These are phyloP conservation scores for Xylariaceae sp. DNA, from an alignment of 2,329 filamentous ascomycete species.

Conservation along the genomic window DNA sequence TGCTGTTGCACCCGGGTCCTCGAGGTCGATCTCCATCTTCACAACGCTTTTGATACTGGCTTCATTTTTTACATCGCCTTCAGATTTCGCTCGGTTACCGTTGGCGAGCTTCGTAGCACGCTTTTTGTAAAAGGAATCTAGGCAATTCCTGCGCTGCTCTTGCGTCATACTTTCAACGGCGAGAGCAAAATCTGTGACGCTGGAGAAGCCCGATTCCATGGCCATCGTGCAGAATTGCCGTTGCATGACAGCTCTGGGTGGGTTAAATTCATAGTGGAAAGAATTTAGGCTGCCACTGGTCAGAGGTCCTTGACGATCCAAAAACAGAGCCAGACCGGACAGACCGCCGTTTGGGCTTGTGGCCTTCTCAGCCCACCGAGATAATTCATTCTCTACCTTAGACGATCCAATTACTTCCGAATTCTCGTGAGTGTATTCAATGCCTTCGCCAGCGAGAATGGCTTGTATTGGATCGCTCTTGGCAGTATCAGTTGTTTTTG, in stretches of 20 bases:
- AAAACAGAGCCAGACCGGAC: slow-evolving; percentile 63
- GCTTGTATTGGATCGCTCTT: slow-evolving; percentile 81
- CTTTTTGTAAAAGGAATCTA: slow-evolving; percentile 79
- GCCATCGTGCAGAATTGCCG: slow-evolving; percentile 95
- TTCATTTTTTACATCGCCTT: slow-evolving; percentile 7
- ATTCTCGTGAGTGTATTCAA: slow-evolving; percentile 96
- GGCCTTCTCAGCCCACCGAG: slow-evolving; percentile 72
- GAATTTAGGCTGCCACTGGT: slow-evolving; percentile 29
- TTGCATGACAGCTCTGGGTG: slow-evolving; percentile 73
- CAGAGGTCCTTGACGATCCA: slow-evolving; percentile 51
- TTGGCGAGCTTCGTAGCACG: slow-evolving; percentile 61
- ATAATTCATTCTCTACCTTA: slow-evolving; percentile 87
- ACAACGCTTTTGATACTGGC: not conserved
- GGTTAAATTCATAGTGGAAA: slow-evolving; percentile 65
- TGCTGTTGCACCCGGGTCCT: not conserved
- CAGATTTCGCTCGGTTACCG: not conserved
- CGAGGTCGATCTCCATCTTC: slow-evolving; percentile 12
- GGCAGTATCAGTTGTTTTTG: slow-evolving; percentile 45
- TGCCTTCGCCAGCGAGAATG: slow-evolving; percentile 85
- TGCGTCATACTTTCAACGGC: slow-evolving; percentile 91
- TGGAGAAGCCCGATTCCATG: slow-evolving; percentile 74
- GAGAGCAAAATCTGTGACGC: slow-evolving; percentile 83
- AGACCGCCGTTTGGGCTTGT: slow-evolving; percentile 53
- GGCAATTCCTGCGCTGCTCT: slow-evolving; percentile 75
- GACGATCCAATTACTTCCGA: slow-evolving; percentile 91